Evolutionary conservation across 768 basidiomycete genomes (phyloP).

Genomic region (Kwoniella sp.): DNA sequence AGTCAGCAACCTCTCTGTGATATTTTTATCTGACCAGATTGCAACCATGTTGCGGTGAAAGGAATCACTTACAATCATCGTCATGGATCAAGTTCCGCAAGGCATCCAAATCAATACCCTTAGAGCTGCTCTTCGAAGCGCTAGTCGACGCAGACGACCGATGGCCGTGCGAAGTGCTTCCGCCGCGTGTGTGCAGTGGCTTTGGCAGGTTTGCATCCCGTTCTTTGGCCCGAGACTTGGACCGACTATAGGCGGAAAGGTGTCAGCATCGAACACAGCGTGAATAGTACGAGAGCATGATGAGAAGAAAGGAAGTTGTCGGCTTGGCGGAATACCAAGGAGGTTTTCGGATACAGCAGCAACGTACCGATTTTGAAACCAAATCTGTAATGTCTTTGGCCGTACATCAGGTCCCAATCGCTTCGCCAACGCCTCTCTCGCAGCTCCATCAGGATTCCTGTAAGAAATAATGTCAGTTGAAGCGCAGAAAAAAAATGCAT

Average conservation of each 20-base stretch:
- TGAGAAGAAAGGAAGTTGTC: not conserved
- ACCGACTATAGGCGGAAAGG: conserved; percentile 22
- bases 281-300: no score
- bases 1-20: not conserved
- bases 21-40: no score
- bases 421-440: conserved; percentile 35
- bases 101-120: conserved; percentile 28
- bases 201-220: conserved; percentile 24
- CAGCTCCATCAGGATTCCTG: conserved; percentile 43
- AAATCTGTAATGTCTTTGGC: conserved; percentile 48
- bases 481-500: no score
- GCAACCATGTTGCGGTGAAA: no score
- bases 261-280: not conserved
- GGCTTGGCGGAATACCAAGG: not conserved
- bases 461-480: not conserved
- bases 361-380: conserved; percentile 50
- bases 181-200: conserved; percentile 11
- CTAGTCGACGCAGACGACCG: conserved; percentile 5
- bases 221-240: conserved; percentile 46
- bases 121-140: conserved; percentile 4
- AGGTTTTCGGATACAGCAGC: not conserved
- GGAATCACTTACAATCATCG: conserved; percentile 32
- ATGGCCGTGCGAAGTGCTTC: conserved; percentile 7
- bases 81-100: conserved; percentile 33
- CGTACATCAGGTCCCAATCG: conserved; percentile 34